Percentiles rank a stretch among this genome's conserved stretches.
Evolutionary conservation across 1,284 basidiomycete species (phyloP).

Genomic region (Ganoderma lucidum): DNA sequence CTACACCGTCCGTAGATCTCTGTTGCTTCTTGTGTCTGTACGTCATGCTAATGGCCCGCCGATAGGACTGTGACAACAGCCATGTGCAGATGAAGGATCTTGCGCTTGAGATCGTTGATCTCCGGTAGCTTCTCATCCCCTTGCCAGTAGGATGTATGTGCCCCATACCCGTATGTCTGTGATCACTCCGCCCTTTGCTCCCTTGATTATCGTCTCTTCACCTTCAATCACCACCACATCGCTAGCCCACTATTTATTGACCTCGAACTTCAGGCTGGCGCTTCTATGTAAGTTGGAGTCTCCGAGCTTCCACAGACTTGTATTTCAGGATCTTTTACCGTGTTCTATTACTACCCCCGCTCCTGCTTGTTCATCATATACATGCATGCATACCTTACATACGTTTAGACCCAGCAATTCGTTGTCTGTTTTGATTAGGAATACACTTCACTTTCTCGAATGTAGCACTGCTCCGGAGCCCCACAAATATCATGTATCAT

Average conservation of each 20-base stretch:
- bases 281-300: background rate
- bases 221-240: background rate
- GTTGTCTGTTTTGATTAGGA: background rate
- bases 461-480: constrained; percentile 1
- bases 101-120: constrained; percentile 75
- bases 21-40: background rate
- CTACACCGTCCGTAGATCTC: constrained; percentile 70
- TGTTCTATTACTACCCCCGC: background rate
- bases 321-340: background rate
- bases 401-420: background rate
- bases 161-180: background rate
- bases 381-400: constrained; percentile 5
- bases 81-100: constrained; percentile 82
- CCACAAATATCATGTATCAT: background rate
- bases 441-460: constrained; percentile 3
- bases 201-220: background rate
- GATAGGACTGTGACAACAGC: constrained; percentile 79
- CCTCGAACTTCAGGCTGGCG: background rate
- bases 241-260: constrained; percentile 7
- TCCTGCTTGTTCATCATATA: background rate
- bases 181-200: background rate
- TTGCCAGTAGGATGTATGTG: background rate
- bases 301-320: background rate
- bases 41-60: background rate
- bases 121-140: constrained; percentile 48